Conservation (phyloP, 116 monocot species). For the Papilionanthe hybrid region DNA sequence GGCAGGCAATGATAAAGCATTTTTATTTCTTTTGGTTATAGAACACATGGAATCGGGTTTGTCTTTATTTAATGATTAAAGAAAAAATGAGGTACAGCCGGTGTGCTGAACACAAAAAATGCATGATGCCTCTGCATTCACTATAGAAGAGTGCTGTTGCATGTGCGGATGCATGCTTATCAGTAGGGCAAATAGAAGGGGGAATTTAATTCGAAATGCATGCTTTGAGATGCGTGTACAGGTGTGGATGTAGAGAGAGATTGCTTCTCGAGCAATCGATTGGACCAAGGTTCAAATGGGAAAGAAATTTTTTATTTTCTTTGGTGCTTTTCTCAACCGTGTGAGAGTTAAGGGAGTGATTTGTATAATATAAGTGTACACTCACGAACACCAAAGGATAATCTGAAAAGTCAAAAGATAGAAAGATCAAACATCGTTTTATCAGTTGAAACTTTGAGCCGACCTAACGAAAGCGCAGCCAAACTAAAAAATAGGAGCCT, state of each 20-base stretch:
- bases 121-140: neutral
- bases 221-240: constrained; percentile 1
- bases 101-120: neutral
- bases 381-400: too few species aligned
- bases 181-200: neutral
- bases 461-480: too few species aligned
- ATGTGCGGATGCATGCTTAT: neutral
- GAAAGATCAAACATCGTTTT: too few species aligned
- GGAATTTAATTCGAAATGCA: neutral
- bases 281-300: too few species aligned
- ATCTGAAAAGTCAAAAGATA: too few species aligned
- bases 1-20: neutral
- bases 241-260: neutral
- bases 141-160: neutral
- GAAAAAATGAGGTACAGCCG: neutral
- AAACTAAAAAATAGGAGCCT: too few species aligned
- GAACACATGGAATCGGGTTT: neutral
- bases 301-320: too few species aligned
- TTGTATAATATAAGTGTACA: too few species aligned
- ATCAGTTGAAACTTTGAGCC: too few species aligned
- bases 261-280: too few species aligned
- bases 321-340: too few species aligned
- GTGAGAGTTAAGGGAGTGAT: too few species aligned
- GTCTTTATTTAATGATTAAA: constrained; percentile 5
- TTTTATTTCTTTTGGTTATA: neutral